Conservation (phyloP, 2,329 filamentous ascomycete species). For the Aspergillus sp. region DNA sequence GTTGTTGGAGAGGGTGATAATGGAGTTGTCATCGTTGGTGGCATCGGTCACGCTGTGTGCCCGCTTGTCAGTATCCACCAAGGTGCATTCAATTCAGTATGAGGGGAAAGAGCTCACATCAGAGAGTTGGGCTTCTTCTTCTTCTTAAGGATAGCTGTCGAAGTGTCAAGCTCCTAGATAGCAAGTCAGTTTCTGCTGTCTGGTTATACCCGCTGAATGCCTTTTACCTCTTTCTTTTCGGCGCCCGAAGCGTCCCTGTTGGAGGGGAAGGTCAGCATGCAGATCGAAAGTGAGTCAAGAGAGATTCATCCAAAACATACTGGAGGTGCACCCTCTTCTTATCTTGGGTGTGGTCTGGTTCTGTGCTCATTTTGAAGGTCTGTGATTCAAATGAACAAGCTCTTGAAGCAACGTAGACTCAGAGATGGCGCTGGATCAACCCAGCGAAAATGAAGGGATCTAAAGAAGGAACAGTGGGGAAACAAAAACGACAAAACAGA, state of each 20-base stretch:
- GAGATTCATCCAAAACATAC: constrained; percentile 48
- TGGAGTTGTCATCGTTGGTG: constrained; percentile 98
- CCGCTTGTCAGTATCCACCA: background rate
- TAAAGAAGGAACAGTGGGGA: too few relatives aligned
- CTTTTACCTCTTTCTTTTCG: constrained; percentile 71
- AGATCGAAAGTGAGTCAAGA: constrained; percentile 8
- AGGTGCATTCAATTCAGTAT: too few relatives aligned
- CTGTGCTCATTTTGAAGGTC: constrained; percentile 62
- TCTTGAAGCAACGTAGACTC: constrained; percentile 20
- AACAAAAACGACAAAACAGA: too few relatives aligned
- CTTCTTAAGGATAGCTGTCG: constrained; percentile 98
- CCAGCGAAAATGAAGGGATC: constrained; percentile 3
- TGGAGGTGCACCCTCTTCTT: constrained; percentile 81
- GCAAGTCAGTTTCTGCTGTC: constrained; percentile 16
- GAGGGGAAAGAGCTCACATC: constrained; percentile 59
- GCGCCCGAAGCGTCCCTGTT: constrained; percentile 81
- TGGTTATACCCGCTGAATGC: constrained; percentile 19
- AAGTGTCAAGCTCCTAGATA: constrained; percentile 74
- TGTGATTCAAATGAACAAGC: constrained; percentile 16
- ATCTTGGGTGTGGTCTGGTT: constrained; percentile 57
- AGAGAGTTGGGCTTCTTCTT: constrained; percentile 99
- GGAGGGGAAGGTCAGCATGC: constrained; percentile 35
- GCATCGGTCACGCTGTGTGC: constrained; percentile 84
- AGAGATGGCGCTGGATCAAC: constrained; percentile 1
- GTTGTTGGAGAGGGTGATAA: constrained; percentile 95